Evolutionary conservation across 75 land plant species (phyloP), one percentile per base, ranked within the genome.

Genomic region (Selaginella tamariscina): DNA sequence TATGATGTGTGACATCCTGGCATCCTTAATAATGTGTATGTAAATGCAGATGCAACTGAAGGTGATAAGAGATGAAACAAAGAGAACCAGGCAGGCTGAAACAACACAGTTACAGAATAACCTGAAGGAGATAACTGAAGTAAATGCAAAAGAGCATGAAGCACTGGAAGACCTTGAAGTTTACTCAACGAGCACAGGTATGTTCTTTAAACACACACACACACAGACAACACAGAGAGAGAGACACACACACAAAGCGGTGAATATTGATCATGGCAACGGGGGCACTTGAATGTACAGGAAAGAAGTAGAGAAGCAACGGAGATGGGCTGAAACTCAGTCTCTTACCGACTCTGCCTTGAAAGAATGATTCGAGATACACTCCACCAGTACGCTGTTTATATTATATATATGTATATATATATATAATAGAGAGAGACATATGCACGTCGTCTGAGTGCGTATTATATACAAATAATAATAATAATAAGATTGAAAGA

Each of bases 301-400:
- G 63, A 79, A 95, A 72, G 55, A 84, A 56, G 85, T 78, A 18
- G 99, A 94, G 70, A 94, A 94, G 66, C 85, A 87, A 69, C 75
- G 99, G 56, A 72, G 74, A n/a, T 67, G 86, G 71, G 77, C 86
- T 56, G 91, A 94, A 74, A 79, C 91, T 28, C 96, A 94, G 67
- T 68, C 85, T 20, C 82, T 84, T 87, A 94, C 56, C 77, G 78
- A 9, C 73, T 76, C 20, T 87, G 85, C 66, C 73, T 94, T 5
- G 99, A 94, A 75, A 80, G 88, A 71, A 91, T 94, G 86, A 82
- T 90, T 33, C 80, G 91, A 56, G 99, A 94, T 32, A 89, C 96
- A 1, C 82, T 90, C 91, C 99, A 94, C 69, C 96, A 90, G 99
- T 94, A 84, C 80, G 98, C 15, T 15, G 15, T 39, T 39, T 15